A percentile compares a stretch with the other conserved stretches of the same genome.
Conservation (phyloP, 164 flowering plant species). For the Liriodendron chinense region DNA sequence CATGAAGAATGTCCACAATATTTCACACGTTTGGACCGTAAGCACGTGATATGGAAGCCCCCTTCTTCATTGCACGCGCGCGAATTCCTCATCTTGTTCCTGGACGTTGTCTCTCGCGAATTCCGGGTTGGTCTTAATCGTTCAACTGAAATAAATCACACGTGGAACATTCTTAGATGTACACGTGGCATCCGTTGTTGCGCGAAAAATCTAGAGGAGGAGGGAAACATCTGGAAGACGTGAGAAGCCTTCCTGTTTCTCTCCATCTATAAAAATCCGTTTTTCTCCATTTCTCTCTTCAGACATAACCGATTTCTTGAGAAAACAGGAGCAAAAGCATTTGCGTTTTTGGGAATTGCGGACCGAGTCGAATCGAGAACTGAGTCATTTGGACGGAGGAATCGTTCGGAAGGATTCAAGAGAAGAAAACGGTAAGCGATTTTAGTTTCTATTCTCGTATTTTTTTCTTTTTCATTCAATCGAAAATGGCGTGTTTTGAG, state of each 20-base stretch:
- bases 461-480: background rate
- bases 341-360: slow-evolving; percentile 26
- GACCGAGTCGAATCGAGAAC: slow-evolving; percentile 33
- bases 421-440: slow-evolving; percentile 8
- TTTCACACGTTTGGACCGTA: too few species aligned
- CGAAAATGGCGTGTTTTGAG: too few species aligned
- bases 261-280: background rate
- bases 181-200: slow-evolving; percentile 3
- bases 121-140: too few species aligned
- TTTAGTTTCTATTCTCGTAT: background rate
- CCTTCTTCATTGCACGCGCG: too few species aligned
- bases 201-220: slow-evolving; percentile 7
- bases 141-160: too few species aligned
- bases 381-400: slow-evolving; percentile 48
- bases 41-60: too few species aligned
- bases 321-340: background rate
- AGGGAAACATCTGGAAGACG: slow-evolving; percentile 11
- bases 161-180: background rate
- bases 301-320: slow-evolving; percentile 3
- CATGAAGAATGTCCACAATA: too few species aligned
- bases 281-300: background rate
- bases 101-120: too few species aligned
- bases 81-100: too few species aligned
- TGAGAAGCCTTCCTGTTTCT: background rate
- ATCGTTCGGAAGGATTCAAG: slow-evolving; percentile 22